A percentile compares a stretch with the other conserved stretches of the same genome.
Evolutionary conservation across 208 protist species (phyloP).

Genomic region (Naegleria lovaniensis): DNA sequence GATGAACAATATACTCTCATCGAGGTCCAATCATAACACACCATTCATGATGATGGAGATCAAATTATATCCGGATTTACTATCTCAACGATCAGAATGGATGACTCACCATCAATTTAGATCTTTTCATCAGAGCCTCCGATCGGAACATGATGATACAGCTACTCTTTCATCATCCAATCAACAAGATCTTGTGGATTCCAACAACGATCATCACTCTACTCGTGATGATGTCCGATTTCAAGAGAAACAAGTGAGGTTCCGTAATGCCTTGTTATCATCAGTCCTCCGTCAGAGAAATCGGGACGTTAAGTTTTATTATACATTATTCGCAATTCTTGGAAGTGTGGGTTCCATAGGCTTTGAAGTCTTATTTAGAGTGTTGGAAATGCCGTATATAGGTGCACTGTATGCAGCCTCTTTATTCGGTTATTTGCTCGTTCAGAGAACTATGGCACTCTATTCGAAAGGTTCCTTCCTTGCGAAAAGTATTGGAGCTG

Average conservation of each 20-base stretch:
- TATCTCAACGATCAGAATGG: no score
- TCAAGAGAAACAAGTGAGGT: not conserved
- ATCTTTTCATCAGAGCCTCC: no score
- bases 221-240: not conserved
- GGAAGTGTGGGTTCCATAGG: not conserved
- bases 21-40: no score
- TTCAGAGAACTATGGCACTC: not conserved
- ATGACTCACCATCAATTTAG: no score
- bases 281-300: not conserved
- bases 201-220: no score
- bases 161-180: no score
- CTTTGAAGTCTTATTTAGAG: not conserved
- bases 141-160: no score
- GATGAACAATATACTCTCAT: no score
- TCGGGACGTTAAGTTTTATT: not conserved
- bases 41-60: no score
- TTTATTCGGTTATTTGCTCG: not conserved
- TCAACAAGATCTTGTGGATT: no score
- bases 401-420: not conserved
- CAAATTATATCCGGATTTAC: no score
- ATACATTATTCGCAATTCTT: not conserved
- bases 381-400: not conserved
- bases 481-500: not conserved
- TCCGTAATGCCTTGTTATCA: not conserved
- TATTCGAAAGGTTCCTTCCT: not conserved